Evolutionary conservation across 805 yeast species (phyloP), one percentile per base, ranked within the genome.

Genomic region (Candida koratica): DNA sequence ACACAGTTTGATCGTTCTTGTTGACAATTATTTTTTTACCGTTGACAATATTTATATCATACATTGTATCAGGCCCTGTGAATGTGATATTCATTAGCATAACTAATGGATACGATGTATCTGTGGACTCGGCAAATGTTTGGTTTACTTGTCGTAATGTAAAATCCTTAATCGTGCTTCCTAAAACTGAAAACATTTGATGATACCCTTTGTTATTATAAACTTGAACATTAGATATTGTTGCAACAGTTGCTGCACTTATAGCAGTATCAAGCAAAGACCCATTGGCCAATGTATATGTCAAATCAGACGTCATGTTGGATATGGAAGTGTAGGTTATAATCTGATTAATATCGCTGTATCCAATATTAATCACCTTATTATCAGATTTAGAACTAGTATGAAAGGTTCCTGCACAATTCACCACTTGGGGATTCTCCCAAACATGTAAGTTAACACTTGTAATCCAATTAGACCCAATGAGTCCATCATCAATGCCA

Each of bases 381-480:
- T 20, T 15, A 51, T 48, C 17, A 48, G 13, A 2, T 11, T 6
- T 17, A 11, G 35, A 36, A 29, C 6, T 47, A 16, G 20, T 25
- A 20, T 58, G 39, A 2, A 73, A 44, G 8, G 56, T 52, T 39
- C 81, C 81, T 5, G 47, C 34, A 25, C 71, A 57, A 13, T 51
- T 48, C 8, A 46, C 57, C 18, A 78, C 64, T 9, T 58, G 44
- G 1, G 51, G 45, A 35, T 66, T 64, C 52, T 77, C 80, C 73
- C 78, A 80, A 13, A 76, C 60, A 25, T 73, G 61, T 20, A 80
- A 47, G 41, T 69, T 74, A 9, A 79, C 84, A 17, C 80, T 60
- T 11, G 77, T 57, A 31, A 78, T 69, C 87, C 87, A 80, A 51
- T 77, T 75, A 14, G 69, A 62, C 51, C 73, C 49, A 55, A 60